Percentiles rank a stretch among this genome's conserved stretches.
Conservation (phyloP, 805 yeast species). For the Zygosaccharomyces gambellarensis region DNA sequence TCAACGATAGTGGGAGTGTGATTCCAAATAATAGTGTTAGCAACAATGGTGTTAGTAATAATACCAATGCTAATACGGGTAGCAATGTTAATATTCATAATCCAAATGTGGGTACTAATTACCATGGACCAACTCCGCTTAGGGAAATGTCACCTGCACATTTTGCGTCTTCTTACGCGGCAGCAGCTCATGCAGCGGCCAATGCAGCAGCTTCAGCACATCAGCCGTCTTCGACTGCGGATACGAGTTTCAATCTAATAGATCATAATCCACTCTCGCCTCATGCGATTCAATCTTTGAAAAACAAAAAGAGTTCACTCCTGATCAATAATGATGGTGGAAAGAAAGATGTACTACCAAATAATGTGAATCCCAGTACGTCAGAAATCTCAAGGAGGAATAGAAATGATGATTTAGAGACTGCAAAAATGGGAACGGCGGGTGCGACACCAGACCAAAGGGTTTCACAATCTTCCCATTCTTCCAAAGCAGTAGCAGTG, state of each 20-base stretch:
- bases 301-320: constrained; percentile 37
- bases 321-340: constrained; percentile 14
- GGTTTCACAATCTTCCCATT: constrained; percentile 7
- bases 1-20: background rate
- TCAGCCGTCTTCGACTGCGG: constrained; percentile 1
- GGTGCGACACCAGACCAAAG: background rate
- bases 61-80: background rate
- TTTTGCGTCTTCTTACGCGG: background rate
- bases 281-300: constrained; percentile 29
- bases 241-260: constrained; percentile 16
- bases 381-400: background rate
- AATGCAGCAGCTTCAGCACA: background rate
- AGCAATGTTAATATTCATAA: background rate
- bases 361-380: background rate
- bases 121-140: background rate
- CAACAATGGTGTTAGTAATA: background rate
- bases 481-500: constrained; percentile 10
- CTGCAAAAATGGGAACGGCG: background rate
- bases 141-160: background rate
- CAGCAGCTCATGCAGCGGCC: constrained; percentile 2
- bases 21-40: background rate
- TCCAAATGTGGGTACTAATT: background rate
- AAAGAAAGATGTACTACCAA: background rate
- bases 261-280: constrained; percentile 29
- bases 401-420: background rate